These are phyloP conservation scores for Pyrenopolyporus hunteri DNA, from an alignment of 495 filamentous ascomycete species.

Conservation along the genomic window DNA sequence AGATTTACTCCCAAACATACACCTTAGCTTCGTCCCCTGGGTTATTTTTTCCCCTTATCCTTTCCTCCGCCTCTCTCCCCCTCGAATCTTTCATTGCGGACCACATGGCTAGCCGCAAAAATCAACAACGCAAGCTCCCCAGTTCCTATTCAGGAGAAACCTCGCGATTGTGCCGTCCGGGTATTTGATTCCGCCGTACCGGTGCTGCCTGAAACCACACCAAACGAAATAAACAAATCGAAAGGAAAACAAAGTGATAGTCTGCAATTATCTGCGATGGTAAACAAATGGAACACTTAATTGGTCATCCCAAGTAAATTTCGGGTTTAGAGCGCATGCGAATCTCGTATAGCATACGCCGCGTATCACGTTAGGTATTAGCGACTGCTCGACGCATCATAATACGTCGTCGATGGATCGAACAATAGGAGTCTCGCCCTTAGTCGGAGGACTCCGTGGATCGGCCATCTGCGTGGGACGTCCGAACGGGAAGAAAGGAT, in stretches of 20 bases:
- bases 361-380: constrained; percentile 14
- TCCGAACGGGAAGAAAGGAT: constrained; percentile 54
- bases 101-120: constrained; percentile 23
- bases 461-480: constrained; percentile 57
- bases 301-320: constrained; percentile 7
- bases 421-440: constrained; percentile 69
- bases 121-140: constrained; percentile 19
- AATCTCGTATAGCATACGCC: constrained; percentile 23
- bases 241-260: constrained; percentile 29
- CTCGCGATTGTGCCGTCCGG: constrained; percentile 34
- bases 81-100: constrained; percentile 7
- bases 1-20: constrained; percentile 1
- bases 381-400: constrained; percentile 28
- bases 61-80: background rate
- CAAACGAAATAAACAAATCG: constrained; percentile 20
- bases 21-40: constrained; percentile 6
- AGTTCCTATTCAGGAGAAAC: constrained; percentile 20
- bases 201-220: constrained; percentile 28
- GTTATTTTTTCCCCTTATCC: background rate
- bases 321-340: background rate
- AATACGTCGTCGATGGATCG: constrained; percentile 67
- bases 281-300: constrained; percentile 22
- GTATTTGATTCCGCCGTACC: constrained; percentile 39
- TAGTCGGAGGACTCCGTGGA: constrained; percentile 67
- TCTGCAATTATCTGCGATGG: background rate